phyloP scores from a whole-genome alignment of 2,329 filamentous ascomycete species.

The Paecilomyces formosus region DNA sequence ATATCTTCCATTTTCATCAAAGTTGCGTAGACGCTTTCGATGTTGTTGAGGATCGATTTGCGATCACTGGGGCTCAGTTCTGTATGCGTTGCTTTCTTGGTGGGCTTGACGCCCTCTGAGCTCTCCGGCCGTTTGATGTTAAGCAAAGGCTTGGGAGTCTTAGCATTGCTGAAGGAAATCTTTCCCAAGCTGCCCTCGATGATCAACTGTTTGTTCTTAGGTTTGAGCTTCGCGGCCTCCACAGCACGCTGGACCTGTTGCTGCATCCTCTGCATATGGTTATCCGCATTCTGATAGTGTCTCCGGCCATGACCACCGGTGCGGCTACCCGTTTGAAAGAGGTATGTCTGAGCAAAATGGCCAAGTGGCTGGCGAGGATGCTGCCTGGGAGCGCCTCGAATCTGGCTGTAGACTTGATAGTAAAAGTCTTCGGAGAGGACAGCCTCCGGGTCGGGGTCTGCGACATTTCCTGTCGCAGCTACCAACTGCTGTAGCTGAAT shows the following conservation, averaged over 20 bases:
- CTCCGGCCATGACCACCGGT: constrained; percentile 61
- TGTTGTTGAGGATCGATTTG: constrained; percentile 75
- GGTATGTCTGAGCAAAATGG: constrained; percentile 95
- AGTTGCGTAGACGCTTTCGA: constrained; percentile 79
- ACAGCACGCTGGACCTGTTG: constrained; percentile 97
- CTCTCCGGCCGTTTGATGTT: constrained; percentile 87
- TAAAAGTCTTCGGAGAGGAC: constrained; percentile 92
- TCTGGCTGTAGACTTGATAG: constrained; percentile 94
- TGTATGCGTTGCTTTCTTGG: constrained; percentile 38
- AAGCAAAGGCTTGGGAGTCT: constrained; percentile 88
- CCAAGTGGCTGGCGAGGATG: constrained; percentile 88
- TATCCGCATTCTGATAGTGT: constrained; percentile 78
- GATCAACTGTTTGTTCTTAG: constrained; percentile 94
- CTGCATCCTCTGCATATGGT: constrained; percentile 98
- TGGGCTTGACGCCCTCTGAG: constrained; percentile 49
- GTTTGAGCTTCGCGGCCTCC: constrained; percentile 92
- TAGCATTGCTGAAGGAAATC: constrained; percentile 98
- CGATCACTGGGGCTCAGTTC: constrained; percentile 60
- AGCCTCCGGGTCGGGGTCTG: constrained; percentile 71
- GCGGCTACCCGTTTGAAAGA: constrained; percentile 87
- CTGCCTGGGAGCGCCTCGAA: constrained; percentile 79
- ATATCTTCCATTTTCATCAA: constrained; percentile 94
- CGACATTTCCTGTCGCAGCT: constrained; percentile 79
- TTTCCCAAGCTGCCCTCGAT: constrained; percentile 95
- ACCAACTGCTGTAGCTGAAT: constrained; percentile 97